Base-by-base conservation (phyloP, 306 rosid genomes). In the Prunus salicina region DNA sequence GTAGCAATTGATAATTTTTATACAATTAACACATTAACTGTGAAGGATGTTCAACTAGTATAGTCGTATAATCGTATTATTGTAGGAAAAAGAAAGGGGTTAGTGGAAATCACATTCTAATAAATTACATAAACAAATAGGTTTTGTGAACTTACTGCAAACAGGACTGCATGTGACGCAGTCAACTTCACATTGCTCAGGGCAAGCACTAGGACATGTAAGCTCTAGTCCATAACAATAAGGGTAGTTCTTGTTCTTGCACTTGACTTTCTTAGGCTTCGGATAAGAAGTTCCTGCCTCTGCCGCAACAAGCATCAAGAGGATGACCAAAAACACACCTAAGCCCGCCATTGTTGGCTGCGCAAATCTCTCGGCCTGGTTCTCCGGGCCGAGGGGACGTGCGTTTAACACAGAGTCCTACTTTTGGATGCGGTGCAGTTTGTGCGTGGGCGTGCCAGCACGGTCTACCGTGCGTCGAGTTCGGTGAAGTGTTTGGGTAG, bases 211-310 rank as follows among this genome's bases (percentile, higher is more conserved):
- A 5, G 86, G 82, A 56, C 86, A 82, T 63, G 28, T 82, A 16
- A 2, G 79, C 69, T 74, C 69, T 57, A 74, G 11, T 70, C 80
- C 82, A 19, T 60, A 82, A 38, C 86, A 82, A 3, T 20, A 16
- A 27, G 76, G 67, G 61, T 67, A 82, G 8, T 78, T 47, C 64
- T 38, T 53, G 27, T 82, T 82, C 28, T 60, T 67, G 64, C 89
- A 80, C 51, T 70, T 77, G 25, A 86, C 85, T 83, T 80, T 82
- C 81, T 86, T 86, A 11, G 77, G 61, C 79, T 80, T 82, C 0
- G 49, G 49, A 2, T 43, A 1, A 6, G 11, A 18, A 1, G 86
- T 66, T 22, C 27, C 74, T 32, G 28, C 87, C 75, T 80, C 85
- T 2, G 78, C 73, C 2, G n/a, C 45, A 10, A 69, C 58, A 15